Base-by-base conservation (phyloP, 2,329 filamentous ascomycete species). In the Nemania serpens region DNA sequence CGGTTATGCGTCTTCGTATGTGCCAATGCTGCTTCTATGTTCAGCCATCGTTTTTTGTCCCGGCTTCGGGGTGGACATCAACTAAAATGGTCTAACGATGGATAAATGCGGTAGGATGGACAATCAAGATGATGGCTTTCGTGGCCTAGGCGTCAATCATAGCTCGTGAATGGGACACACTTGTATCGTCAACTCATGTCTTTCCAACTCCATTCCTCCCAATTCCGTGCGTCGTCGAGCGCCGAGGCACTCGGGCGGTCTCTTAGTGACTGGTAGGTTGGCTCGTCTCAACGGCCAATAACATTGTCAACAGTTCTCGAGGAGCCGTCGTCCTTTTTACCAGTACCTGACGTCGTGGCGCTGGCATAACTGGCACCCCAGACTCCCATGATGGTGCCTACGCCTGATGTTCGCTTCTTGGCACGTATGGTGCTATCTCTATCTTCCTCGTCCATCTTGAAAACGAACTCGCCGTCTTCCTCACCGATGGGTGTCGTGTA, bases 401-500 rank as follows among this genome's bases (percentile, higher is more conserved):
- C 78, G 5, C 78, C 79, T 2, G 82, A 82, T 1, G 73, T 76
- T 57, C 82, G 79, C 74, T 84, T 85, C 53, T 80, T 75, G 10
- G 78, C 76, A 43, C 78, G 76, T 57, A 76, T 75, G 17, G 77
- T 76, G 11, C 74, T 74, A 39, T 81, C 76, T 20, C 81, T 76
- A 34, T 86, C 84, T 20, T 85, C 84, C 57, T 86, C 84, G 66
- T 88, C 86, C 85, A 88, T 88, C 69, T 78, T 84, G 71, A 88
- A 88, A 13, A 88, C 83, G 65, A 88, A 87, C 25, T 84, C 82
- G 3, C 83, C 79, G 57, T 88, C 84, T 67, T 88, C 86, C 69
- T 88, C 86, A 61, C 88, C 85, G 63, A 88, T 88, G 2, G 85
- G 85, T 0, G 84, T 88, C 1, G 85, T 85, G 70, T 87, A 87